A percentile compares a stretch with the other conserved stretches of the same genome.
Conservation (phyloP, 495 filamentous ascomycete genomes). For the Cudoniella acicularis region DNA sequence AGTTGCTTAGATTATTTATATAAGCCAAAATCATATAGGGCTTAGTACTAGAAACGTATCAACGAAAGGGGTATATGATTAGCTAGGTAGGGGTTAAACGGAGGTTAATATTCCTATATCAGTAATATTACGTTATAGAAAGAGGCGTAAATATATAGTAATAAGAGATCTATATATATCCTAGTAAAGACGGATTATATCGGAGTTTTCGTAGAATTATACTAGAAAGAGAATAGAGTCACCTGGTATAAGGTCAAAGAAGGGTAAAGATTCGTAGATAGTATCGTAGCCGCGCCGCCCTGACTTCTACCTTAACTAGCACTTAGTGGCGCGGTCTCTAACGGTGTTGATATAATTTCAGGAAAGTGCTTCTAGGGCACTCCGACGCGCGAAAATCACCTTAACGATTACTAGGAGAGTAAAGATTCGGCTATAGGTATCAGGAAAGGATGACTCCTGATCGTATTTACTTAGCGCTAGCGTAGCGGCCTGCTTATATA, state of each 20-base stretch:
- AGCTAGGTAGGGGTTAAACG: not conserved
- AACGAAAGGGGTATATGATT: not conserved
- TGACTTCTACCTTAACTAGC: not conserved
- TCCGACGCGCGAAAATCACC: not conserved
- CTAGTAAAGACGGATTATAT: not conserved
- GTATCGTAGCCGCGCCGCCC: not conserved
- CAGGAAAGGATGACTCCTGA: too few relatives aligned
- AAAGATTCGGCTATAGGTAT: not conserved
- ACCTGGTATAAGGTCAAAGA: not conserved
- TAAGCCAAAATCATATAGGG: not conserved
- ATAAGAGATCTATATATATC: not conserved
- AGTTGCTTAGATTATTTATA: not conserved
- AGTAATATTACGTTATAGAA: not conserved
- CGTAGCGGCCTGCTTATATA: not conserved
- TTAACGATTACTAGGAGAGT: not conserved
- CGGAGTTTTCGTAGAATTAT: not conserved
- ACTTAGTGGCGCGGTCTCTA: not conserved
- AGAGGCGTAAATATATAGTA: not conserved
- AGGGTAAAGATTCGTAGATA: not conserved
- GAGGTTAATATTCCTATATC: not conserved
- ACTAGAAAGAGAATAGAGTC: not conserved
- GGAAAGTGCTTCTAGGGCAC: not conserved
- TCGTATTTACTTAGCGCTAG: not conserved
- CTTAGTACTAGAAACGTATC: not conserved
- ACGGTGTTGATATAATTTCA: not conserved